Evolutionary conservation across 2,329 filamentous ascomycete genomes (phyloP).

Genomic region (Talaromyces sp.): DNA sequence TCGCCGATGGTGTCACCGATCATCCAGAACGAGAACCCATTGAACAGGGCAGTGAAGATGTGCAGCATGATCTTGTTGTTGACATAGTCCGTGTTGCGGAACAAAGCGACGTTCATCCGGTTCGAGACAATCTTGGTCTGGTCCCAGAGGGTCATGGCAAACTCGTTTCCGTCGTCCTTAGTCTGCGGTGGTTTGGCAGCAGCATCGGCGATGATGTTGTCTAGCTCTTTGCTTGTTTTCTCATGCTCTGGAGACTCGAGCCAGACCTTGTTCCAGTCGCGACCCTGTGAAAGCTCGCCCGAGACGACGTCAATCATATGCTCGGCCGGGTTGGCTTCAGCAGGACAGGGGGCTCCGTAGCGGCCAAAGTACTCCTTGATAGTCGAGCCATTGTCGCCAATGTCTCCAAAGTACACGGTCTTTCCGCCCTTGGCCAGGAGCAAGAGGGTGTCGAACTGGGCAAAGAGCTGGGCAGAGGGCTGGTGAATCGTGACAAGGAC

Average conservation of each 20-base stretch:
- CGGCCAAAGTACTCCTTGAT: constrained; percentile 64
- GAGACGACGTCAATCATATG: constrained; percentile 51
- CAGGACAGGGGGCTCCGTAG: constrained; percentile 60
- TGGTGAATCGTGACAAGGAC: constrained; percentile 70
- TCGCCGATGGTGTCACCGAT: constrained; percentile 60
- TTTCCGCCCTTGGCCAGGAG: constrained; percentile 64
- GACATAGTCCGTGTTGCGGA: constrained; percentile 62
- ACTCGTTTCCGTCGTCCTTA: constrained; percentile 50
- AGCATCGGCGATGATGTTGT: constrained; percentile 52
- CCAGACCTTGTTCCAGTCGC: constrained; percentile 73
- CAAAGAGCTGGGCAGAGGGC: constrained; percentile 61
- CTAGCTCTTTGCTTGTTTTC: constrained; percentile 58
- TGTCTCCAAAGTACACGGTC: constrained; percentile 65
- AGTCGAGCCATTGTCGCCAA: constrained; percentile 60
- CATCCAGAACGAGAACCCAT: constrained; percentile 60
- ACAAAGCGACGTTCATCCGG: constrained; percentile 62
- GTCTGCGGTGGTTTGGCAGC: constrained; percentile 40
- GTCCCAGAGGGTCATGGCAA: constrained; percentile 58
- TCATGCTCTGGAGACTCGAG: constrained; percentile 57
- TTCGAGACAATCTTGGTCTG: constrained; percentile 64
- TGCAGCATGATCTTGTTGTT: constrained; percentile 60
- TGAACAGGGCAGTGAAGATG: constrained; percentile 46
- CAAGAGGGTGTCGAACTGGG: constrained; percentile 67
- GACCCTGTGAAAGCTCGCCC: constrained; percentile 45
- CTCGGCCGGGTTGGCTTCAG: constrained; percentile 57